A percentile compares a stretch with the other conserved stretches of the same genome.
phyloP scores from a whole-genome alignment of 305 asterid species.

The Solanum hybrid region DNA sequence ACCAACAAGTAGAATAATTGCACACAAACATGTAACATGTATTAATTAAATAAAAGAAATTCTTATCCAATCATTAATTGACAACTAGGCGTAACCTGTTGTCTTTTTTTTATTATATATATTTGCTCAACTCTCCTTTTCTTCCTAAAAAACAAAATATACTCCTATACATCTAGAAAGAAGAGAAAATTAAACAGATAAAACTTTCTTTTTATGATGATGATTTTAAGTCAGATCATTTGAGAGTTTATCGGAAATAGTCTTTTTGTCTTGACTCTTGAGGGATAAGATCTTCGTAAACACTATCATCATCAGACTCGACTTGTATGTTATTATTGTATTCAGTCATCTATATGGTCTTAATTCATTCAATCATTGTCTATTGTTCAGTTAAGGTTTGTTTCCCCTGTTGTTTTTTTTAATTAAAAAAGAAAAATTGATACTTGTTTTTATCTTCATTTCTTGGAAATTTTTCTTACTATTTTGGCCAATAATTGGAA shows the following conservation, averaged over 20 bases:
- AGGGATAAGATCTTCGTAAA: not conserved
- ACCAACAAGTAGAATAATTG: not conserved
- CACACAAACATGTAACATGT: not conserved
- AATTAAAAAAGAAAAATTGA: not conserved
- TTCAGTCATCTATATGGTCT: not conserved
- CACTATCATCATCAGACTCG: not conserved
- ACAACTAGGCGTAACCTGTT: not conserved
- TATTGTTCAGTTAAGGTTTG: not conserved
- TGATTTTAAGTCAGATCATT: not conserved
- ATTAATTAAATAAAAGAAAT: not conserved
- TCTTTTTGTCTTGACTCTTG: not conserved
- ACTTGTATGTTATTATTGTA: not conserved
- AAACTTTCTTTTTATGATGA: not conserved
- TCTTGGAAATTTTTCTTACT: not conserved
- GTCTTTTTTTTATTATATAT: not conserved
- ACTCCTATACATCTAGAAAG: not conserved
- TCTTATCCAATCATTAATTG: not conserved
- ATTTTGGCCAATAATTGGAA: not conserved
- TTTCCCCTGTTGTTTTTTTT: not conserved
- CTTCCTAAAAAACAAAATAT: not conserved
- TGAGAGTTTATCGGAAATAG: not conserved
- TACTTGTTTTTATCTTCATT: not conserved
- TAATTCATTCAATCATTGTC: not conserved
- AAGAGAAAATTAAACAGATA: not conserved
- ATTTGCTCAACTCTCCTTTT: not conserved